Conservation (phyloP, 257 asterid genomes). For the Penstemon davidsonii region DNA sequence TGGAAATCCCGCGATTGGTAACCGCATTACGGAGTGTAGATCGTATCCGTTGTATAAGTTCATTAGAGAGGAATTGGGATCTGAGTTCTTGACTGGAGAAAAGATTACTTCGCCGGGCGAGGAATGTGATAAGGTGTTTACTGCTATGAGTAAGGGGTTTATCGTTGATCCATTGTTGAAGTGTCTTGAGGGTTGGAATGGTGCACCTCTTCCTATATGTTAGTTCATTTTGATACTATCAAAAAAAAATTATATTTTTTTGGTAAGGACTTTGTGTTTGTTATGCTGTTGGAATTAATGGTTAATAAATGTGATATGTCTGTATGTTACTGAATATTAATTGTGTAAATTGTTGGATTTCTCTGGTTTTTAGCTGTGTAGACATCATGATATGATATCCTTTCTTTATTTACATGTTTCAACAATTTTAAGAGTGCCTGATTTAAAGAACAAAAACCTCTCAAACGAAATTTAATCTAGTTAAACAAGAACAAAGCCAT, state of each 20-base stretch:
- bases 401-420: too few species aligned
- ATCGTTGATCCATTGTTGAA: constrained; percentile 60
- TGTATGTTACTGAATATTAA: background rate
- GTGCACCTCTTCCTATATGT: constrained; percentile 55
- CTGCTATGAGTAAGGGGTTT: constrained; percentile 45
- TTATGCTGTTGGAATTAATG: background rate
- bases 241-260: too few species aligned
- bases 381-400: too few species aligned
- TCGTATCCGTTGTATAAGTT: constrained; percentile 55
- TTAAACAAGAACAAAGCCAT: too few species aligned
- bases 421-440: too few species aligned
- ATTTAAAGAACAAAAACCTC: too few species aligned
- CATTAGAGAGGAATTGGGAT: constrained; percentile 43
- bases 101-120: constrained; percentile 48
- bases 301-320: background rate
- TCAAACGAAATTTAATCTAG: too few species aligned
- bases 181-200: constrained; percentile 59
- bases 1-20: constrained; percentile 41
- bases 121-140: constrained; percentile 56
- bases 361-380: background rate
- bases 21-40: constrained; percentile 54
- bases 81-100: constrained; percentile 50
- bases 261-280: background rate
- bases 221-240: constrained; percentile 10
- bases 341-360: background rate